Base-by-base conservation (phyloP, 257 asterid species). In the Leonotis leonurus region DNA sequence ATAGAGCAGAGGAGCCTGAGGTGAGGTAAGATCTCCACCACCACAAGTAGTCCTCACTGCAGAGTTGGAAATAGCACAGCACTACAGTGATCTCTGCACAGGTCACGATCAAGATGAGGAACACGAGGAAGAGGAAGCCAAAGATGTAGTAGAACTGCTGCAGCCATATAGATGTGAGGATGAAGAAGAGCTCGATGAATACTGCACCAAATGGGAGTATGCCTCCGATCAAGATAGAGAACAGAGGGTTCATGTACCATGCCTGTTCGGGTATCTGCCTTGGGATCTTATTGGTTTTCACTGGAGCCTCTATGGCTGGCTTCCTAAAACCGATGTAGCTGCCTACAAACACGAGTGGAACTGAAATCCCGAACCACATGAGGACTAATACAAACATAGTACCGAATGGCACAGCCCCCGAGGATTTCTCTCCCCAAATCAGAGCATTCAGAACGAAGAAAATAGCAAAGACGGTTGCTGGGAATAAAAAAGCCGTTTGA, bases 11-110 rank as follows among this genome's bases (percentile, higher is more conserved):
- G 13, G 95, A 89, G 8, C 97, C 95, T 6, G 97, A 80, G 7
- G 97, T 89, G 43, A 86, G 80, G 76, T 89, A 89, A 11, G 97
- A 83, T 46, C 97, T 83, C 97, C 97, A 89, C 97, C 95, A 89
- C 97, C 97, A 89, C 10, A 75, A 77, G 60, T 86, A 89, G 71
- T 89, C 97, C 87, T 89, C 97, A 22, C 97, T 87, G 78, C 97
- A 89, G 48, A 89, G 86, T 69, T 90, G 97, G 90, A 90, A 90
- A 69, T 87, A 90, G 90, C 95, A 87, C 11, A 90, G 85, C 78
- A 89, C 95, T 5, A 89, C 70, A 5, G 94, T 82, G 62, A 89
- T 89, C 88, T 89, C 97, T 0, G 94, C 95, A 48, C 97, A 89
- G 20, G 97, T 89, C 60, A 89, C 79, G 4, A 89, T 55, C 44